phyloP scores from a whole-genome alignment of 2,329 filamentous ascomycete genomes.

The Thelonectria rubi region DNA sequence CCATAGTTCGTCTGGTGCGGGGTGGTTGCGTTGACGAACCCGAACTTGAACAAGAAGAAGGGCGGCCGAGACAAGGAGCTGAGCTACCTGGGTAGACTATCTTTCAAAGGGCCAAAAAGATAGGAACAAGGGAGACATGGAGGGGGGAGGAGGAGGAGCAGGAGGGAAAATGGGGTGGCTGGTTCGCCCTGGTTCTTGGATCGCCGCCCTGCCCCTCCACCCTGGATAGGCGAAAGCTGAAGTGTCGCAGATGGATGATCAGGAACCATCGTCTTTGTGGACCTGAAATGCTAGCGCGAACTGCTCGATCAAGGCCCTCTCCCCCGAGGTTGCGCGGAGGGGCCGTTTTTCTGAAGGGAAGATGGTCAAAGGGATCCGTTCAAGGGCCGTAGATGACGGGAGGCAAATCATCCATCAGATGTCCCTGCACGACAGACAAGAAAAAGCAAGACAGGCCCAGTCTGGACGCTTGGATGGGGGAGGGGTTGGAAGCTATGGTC shows the following conservation, averaged over 20 bases:
- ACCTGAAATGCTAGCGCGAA: neutral
- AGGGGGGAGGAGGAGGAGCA: neutral
- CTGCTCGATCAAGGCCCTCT: neutral
- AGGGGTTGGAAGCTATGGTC: slow-evolving; percentile 2
- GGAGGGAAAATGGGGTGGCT: neutral
- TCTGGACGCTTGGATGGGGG: slow-evolving; percentile 19
- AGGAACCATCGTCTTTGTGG: neutral
- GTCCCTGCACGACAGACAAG: neutral
- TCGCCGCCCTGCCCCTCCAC: neutral
- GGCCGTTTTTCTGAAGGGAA: slow-evolving; percentile 6
- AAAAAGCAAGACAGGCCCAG: slow-evolving; percentile 1
- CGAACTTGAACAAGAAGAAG: too few relatives aligned
- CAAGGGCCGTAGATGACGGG: neutral
- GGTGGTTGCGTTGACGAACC: too few relatives aligned
- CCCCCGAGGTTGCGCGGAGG: slow-evolving; percentile 15
- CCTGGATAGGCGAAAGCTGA: too few relatives aligned
- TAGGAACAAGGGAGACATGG: neutral
- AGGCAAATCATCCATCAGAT: neutral
- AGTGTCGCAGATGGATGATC: slow-evolving; percentile 2
- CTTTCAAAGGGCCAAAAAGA: neutral
- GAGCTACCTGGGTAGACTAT: neutral
- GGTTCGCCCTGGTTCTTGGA: neutral
- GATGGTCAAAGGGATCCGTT: neutral
- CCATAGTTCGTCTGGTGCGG: too few relatives aligned
- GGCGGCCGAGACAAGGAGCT: neutral